These are phyloP conservation scores for Komagataella kurtzmanii DNA, from an alignment of 805 yeast species.

Conservation along the genomic window DNA sequence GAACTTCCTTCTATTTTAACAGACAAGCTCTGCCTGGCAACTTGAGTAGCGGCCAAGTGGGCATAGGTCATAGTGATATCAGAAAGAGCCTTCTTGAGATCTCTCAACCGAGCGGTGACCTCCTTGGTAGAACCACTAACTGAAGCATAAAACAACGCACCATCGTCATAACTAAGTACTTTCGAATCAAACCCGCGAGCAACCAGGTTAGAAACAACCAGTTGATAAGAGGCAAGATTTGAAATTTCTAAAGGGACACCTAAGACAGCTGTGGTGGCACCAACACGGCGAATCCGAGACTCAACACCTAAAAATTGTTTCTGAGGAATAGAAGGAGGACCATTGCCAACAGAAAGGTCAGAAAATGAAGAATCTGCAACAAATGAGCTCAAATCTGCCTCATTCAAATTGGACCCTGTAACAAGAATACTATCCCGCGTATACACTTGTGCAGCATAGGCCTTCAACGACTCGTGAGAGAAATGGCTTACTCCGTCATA, in stretches of 20 bases:
- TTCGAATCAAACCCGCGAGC: slow-evolving; percentile 40
- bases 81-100: slow-evolving; percentile 35
- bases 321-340: slow-evolving; percentile 18
- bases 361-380: slow-evolving; percentile 54
- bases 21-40: slow-evolving; percentile 20
- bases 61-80: slow-evolving; percentile 34
- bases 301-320: slow-evolving; percentile 50
- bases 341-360: slow-evolving; percentile 47
- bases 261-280: slow-evolving; percentile 61
- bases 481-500: slow-evolving; percentile 51
- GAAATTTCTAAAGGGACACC: slow-evolving; percentile 65
- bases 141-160: slow-evolving; percentile 66
- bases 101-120: not conserved
- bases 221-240: slow-evolving; percentile 54
- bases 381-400: slow-evolving; percentile 55
- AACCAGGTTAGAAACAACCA: slow-evolving; percentile 57
- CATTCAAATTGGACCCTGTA: slow-evolving; percentile 60
- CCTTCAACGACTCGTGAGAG: slow-evolving; percentile 49
- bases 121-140: slow-evolving; percentile 49
- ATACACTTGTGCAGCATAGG: slow-evolving; percentile 56
- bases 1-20: not conserved
- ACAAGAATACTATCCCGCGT: slow-evolving; percentile 59
- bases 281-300: slow-evolving; percentile 49
- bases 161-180: slow-evolving; percentile 58
- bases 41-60: slow-evolving; percentile 11